Base-by-base conservation (phyloP, 2,329 filamentous ascomycete genomes). In the Exophiala lecanii-corni region DNA sequence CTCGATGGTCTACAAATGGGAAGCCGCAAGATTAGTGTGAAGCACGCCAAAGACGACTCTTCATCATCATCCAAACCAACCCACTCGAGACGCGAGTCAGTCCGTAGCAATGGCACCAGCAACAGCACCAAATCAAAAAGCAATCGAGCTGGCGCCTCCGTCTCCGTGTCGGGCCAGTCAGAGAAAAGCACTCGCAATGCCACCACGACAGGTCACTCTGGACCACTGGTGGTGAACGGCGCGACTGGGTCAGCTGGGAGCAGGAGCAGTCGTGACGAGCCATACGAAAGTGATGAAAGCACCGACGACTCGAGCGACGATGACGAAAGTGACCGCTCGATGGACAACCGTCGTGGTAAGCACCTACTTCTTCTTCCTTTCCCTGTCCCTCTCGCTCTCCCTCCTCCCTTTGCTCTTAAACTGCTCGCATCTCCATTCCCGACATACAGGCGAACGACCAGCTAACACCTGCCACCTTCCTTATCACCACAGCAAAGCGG, bases 161-260 rank as follows among this genome's bases (percentile, higher is more conserved):
- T 26, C 6, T 12, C 12, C 6, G 6, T 12, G 23, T 26, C 23
- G 12, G 7, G 12, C 12, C 7, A 35, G 6, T 12, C 17, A 19
- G 19, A 17, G 10, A 4, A 7, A n/a, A 19, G 16, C 33, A 20
- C 33, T 19, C 7, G 16, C 6, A 17, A 9, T 17, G 10, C 15
- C 16, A 15, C 17, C 7, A 12, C 33, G 16, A 13, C 30, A 12
- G 17, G 17, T 13, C 17, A 33, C 13, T n/a, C 33, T 4, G 47
- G 49, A 13, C 45, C 49, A n/a, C 44, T 54, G 15, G 50, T 54
- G 30, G 51, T 54, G 15, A 48, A 54, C 36, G 51, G 49, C 18
- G 51, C 51, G 2, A 41, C 44, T 13, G 26, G 41, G 9, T 39
- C 39, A 9, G 21, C 43, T 1, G 33, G 38, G 18, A 39, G 39